These are phyloP conservation scores for Ceratobasidium sp. DNA, from an alignment of 1,284 basidiomycete genomes.

Conservation along the genomic window DNA sequence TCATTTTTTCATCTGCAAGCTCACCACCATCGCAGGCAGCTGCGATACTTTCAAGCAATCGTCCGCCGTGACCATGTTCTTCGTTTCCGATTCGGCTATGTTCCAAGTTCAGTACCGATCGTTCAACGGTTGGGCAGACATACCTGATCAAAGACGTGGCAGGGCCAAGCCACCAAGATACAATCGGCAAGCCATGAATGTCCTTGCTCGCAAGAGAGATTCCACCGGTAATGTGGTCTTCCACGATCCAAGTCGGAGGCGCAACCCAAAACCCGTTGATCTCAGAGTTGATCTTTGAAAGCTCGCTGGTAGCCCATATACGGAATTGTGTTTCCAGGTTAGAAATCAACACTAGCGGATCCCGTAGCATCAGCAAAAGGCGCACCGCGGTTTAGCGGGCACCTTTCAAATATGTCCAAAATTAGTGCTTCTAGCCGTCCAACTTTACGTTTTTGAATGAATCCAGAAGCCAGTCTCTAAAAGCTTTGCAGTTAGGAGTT, in stretches of 20 bases:
- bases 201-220: slow-evolving; percentile 5
- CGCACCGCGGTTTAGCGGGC: too few species aligned
- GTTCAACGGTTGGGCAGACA: not conserved
- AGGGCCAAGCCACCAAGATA: slow-evolving; percentile 11
- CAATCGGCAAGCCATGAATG: slow-evolving; percentile 5
- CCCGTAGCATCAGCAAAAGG: not conserved
- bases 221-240: slow-evolving; percentile 18
- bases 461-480: too few species aligned
- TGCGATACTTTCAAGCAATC: slow-evolving; percentile 1
- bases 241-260: slow-evolving; percentile 22
- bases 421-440: too few species aligned
- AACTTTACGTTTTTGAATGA: too few species aligned
- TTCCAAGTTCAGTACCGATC: too few species aligned
- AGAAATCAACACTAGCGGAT: not conserved
- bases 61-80: not conserved
- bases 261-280: slow-evolving; percentile 7
- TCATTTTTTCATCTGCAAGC: not conserved
- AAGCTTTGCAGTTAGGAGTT: too few species aligned
- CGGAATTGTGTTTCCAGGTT: slow-evolving; percentile 2
- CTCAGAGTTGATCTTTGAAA: not conserved
- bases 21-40: not conserved
- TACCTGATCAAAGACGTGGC: slow-evolving; percentile 18
- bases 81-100: slow-evolving; percentile 5
- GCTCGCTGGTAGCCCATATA: slow-evolving; percentile 8
- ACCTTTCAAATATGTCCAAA: too few species aligned